Base-by-base conservation (phyloP, 23 red algal genomes). In the Gracilaria vermiculophylla region DNA sequence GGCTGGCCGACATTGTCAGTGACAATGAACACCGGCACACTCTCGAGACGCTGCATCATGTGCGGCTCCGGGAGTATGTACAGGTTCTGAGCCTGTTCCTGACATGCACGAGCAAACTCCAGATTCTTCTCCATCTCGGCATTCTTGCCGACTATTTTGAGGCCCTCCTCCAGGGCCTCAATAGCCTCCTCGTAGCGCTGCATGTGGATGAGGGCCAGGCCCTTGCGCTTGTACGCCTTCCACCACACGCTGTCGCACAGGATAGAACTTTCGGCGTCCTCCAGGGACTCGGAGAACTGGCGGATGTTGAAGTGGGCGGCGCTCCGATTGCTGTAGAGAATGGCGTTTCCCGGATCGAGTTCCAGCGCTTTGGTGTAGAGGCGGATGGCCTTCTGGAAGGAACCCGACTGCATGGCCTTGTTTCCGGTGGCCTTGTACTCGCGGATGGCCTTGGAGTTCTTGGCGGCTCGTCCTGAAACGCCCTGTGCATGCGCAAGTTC, bases 151-250 rank as follows among this genome's bases (percentile, higher is more conserved):
- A 87, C 62, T 41, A 92, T 81, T n/a, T 53, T 45, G 15, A 92
- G 88, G 10, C 80, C 92, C 53, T 92, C 76, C 74, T 98, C 87
- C 8, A 98, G 65, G 23, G 93, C 90, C 21, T 58, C 82, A 19
- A 94, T 92, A 17, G 96, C 96, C 47, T 94, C 96, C 29, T 95
- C 96, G 50, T 90, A 95, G 24, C 91, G 76, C 44, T 94, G 76
- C 73, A 98, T 91, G 64, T 94, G 89, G 35, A 95, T 78, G 47
- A 98, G 74, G 2, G 92, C 85, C 56, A 91, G 47, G 3, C 87
- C 96, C 39, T 94, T 94, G 32, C 96, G 90, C 44, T 95, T 94
- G 70, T 98, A 90, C 56, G 89, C 96, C 58, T 98, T 98, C 87
- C 88, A 95, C 96, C 96, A 98, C 29, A 77, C 80, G 19, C 50